Evolutionary conservation across 768 basidiomycete species (phyloP), one percentile per base, ranked within the genome.

Genomic region (Gymnopilus junonius): DNA sequence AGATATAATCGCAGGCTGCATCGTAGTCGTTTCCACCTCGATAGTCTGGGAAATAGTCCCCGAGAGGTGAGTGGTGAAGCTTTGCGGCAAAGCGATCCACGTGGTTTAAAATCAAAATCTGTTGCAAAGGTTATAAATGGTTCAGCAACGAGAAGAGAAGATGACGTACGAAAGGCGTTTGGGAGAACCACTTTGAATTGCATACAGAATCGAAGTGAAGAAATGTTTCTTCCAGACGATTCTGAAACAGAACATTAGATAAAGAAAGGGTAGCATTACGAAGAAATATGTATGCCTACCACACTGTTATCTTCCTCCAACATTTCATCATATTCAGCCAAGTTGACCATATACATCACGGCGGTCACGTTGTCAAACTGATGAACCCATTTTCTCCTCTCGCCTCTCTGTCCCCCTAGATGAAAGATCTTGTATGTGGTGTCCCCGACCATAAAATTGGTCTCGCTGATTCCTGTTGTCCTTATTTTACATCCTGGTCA

Each of bases 401-500:
- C 93, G 60, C 87, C 88, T 59, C 93, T 81, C 76, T 95, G 94
- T 2, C 93, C 94, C 61, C 94, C 93, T 57, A 95, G 92, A 75
- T 96, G 93, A 76, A 95, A 94, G 25, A 98, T 76, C 73, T 91
- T 92, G 80, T 97, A 98, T 21, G 93, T 95, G 60, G 97, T 80
- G 71, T 97, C 94, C 60, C 95, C 95, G 39, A 98, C 93, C 76
- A 90, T 90, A 84, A 99, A 98, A 51, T 89, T 94, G n/a, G 96
- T 97, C 80, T 99, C 97, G 0, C 94, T 96, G 72, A 99, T 98
- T 64, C 97, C 97, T 0, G 97, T 98, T 1, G 97, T 97, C 82
- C 97, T 97, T 50, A 98, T 96, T 97, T 81, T 69, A 99, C 97
- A 70, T 99, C 97, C 76, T 97, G 95, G 75, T 99, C 96, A 0